Base-by-base conservation (phyloP, 2,329 filamentous ascomycete species). In the Verticillium tricorpus region DNA sequence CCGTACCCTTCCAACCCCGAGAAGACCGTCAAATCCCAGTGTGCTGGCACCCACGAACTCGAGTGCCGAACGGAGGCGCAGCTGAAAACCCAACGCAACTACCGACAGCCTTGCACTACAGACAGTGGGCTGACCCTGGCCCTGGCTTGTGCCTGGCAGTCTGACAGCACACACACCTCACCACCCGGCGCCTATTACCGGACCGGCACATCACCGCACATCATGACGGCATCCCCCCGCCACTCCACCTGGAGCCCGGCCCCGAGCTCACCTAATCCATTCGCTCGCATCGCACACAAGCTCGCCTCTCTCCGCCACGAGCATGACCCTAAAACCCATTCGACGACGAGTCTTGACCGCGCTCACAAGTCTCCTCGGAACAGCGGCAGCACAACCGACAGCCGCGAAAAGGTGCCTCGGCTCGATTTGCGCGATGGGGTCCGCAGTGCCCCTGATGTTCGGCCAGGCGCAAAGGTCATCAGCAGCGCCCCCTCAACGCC, bases 361-460 rank as follows among this genome's bases (percentile, higher is more conserved):
- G 45, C 19, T 11, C 45, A 19, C 19, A 52, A 52, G 9, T 52
- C 62, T 31, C 62, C 64, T 40, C 62, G 63, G 59, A 63, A 65
- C 57, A 65, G 67, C 2, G 63, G 67, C 52, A 65, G 68, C 57
- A 71, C 60, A 17, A 69, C 76, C 68, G 70, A 71, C 62, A 74
- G 76, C 61, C 71, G 71, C 63, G 70, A 65, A 28, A 65, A 73
- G 61, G 73, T 74, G 60, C 69, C 73, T 28, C 62, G 62, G 56
- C 55, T 57, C 31, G 55, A 57, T n/a, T 28, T 59, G n/a, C 58
- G 58, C 58, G 31, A 59, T 22, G 58, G 58, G 17, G 35, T 37
- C 31, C 19, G n/a, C 19, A 59, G 58, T 17, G 45, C 50, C 2
- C 28, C 58, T 22, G 40, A 59, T 8, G 45, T 59, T 12, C 28